Evolutionary conservation across 257 asterid genomes (phyloP), one percentile per base, ranked within the genome.

Genomic region (Osmanthus fragrans): DNA sequence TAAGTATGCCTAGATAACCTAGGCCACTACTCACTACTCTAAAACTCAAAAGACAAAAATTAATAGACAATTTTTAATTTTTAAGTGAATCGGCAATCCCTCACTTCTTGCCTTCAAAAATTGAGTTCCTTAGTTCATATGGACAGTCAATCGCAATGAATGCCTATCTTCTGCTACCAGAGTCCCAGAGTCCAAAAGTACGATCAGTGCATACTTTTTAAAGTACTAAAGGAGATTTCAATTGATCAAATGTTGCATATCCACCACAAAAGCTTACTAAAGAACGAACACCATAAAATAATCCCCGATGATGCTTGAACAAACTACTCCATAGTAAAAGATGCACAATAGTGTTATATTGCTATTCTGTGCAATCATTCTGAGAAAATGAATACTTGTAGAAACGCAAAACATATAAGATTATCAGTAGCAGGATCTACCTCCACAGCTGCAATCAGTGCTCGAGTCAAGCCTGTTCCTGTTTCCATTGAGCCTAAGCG

Each of bases 401-500:
- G 51, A 1, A 12, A 12, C 1, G 0, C 19, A 45, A 45, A 45
- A 45, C 56, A 47, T 15, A 4, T 47, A 4, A 21, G 4, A 58
- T 58, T 6, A 21, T 21, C 13, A 63, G 18, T 27, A 27, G 18
- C 7, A 63, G 19, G 36, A 79, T 82, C 73, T 81, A 95, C 99
- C 92, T 95, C 94, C 79, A 95, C 98, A 66, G 98, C 99, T 4
- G 97, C 97, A 85, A 95, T 95, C 82, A 88, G 87, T 5, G 99
- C 99, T 77, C 99, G 89, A 79, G 91, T 90, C 87, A 95, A 89
- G 79, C 99, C 99, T 77, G 99, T 95, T 79, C 99, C 99, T 30
- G 99, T 95, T 86, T 93, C 98, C 98, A 95, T 95, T 80, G 98
- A 91, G 76, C 98, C 98, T 80, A 95, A 85, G 70, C 99, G 96